These are phyloP conservation scores for Colletotrichum sp. DNA, from an alignment of 2,329 filamentous ascomycete species.

Conservation along the genomic window DNA sequence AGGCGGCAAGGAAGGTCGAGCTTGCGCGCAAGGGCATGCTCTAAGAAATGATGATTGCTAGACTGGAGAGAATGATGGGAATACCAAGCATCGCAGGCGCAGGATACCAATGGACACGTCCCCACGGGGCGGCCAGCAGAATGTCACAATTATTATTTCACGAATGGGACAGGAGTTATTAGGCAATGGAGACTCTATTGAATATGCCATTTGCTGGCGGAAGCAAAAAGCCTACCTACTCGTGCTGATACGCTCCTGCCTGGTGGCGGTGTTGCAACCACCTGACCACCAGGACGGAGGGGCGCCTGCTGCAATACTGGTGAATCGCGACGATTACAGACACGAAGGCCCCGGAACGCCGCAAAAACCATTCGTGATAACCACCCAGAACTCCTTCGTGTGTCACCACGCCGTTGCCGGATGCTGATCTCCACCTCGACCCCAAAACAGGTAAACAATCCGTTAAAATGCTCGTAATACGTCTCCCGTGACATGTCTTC, in stretches of 20 bases:
- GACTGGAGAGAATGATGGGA: neutral
- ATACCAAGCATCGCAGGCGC: neutral
- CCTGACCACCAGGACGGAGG: neutral
- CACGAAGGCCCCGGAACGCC: slow-evolving; percentile 21
- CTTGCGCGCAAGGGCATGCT: slow-evolving; percentile 80
- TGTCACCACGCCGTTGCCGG: slow-evolving; percentile 22
- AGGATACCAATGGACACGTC: neutral
- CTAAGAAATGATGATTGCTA: slow-evolving; percentile 37
- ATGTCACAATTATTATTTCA: neutral
- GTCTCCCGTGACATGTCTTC: neutral
- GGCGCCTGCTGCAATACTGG: slow-evolving; percentile 6
- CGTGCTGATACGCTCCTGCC: slow-evolving; percentile 10
- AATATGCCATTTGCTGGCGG: slow-evolving; percentile 9
- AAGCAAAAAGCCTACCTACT: slow-evolving; percentile 18
- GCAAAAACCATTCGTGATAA: slow-evolving; percentile 20
- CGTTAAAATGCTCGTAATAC: slow-evolving; percentile 13
- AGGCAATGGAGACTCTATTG: slow-evolving; percentile 16
- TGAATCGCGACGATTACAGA: slow-evolving; percentile 3
- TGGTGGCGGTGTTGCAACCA: neutral
- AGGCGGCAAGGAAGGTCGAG: slow-evolving; percentile 78
- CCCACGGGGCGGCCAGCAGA: neutral
- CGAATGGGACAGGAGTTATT: neutral
- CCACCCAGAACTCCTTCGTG: slow-evolving; percentile 22
- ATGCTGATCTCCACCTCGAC: slow-evolving; percentile 21
- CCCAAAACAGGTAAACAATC: slow-evolving; percentile 10